Evolutionary conservation across 1,139 yeast species (phyloP).

Genomic region (Kodamaea ohmeri): DNA sequence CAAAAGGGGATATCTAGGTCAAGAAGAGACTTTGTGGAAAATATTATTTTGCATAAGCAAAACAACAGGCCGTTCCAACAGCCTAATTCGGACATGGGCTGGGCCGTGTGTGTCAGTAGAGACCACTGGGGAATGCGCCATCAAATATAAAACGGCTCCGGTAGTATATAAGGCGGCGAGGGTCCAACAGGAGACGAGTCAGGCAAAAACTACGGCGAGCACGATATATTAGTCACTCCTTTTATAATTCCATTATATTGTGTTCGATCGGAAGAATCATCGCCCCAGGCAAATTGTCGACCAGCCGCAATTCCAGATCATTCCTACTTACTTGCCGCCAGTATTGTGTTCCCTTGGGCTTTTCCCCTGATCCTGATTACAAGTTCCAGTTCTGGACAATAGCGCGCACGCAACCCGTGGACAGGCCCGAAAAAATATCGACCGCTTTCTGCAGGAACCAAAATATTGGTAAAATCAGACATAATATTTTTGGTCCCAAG

Average conservation of each 20-base stretch:
- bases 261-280: slow-evolving; percentile 1
- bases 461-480: slow-evolving; percentile 1
- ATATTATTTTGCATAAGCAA: background rate
- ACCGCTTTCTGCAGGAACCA: slow-evolving; percentile 5
- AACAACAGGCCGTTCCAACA: background rate
- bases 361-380: slow-evolving; percentile 3
- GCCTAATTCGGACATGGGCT: background rate
- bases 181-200: background rate
- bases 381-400: slow-evolving; percentile 4
- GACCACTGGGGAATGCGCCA: background rate
- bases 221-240: slow-evolving; percentile 6
- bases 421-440: slow-evolving; percentile 5
- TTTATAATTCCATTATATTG: slow-evolving; percentile 5
- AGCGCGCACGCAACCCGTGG: slow-evolving; percentile 1
- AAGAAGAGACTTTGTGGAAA: background rate
- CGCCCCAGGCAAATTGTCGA: no score
- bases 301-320: no score
- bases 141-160: background rate
- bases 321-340: no score
- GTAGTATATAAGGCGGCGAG: slow-evolving; percentile 2
- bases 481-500: slow-evolving; percentile 1
- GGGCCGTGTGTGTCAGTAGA: slow-evolving; percentile 3
- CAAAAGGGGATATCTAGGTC: no score
- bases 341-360: slow-evolving; percentile 1
- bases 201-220: slow-evolving; percentile 3